Percentiles rank a stretch among this genome's conserved stretches.
These are phyloP conservation scores for Podospora fimiseda DNA, from an alignment of 495 filamentous ascomycete species.

Conservation along the genomic window DNA sequence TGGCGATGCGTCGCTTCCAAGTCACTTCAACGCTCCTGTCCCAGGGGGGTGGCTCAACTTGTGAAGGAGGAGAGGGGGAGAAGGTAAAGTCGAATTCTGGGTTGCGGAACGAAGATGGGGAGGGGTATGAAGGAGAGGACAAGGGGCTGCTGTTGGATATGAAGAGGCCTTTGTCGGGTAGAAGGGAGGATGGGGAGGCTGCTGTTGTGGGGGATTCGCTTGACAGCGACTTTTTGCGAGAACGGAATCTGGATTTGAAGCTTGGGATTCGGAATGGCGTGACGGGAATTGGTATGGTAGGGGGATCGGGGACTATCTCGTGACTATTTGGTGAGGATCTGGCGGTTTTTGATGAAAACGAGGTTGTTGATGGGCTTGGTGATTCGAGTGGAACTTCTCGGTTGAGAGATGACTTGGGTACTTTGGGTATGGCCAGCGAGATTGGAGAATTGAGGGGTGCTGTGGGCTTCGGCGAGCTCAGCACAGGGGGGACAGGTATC, in stretches of 20 bases:
- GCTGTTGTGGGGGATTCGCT: background rate
- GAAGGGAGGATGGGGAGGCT: background rate
- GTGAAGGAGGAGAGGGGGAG: background rate
- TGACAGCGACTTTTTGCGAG: background rate
- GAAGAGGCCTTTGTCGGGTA: background rate
- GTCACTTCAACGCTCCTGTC: constrained; percentile 26
- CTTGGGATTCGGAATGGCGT: background rate
- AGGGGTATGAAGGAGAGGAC: background rate
- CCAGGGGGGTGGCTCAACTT: constrained; percentile 19
- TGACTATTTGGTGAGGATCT: background rate
- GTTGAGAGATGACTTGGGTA: too few species aligned
- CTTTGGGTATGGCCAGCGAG: too few species aligned
- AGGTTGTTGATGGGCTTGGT: too few species aligned
- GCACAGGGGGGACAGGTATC: too few species aligned
- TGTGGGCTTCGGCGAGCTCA: too few species aligned
- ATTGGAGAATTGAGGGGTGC: too few species aligned
- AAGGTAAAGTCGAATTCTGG: background rate
- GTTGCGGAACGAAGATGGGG: background rate
- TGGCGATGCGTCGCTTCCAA: constrained; percentile 11
- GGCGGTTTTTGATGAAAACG: background rate
- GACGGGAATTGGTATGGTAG: background rate
- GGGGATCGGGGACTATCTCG: background rate
- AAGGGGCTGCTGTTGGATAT: background rate
- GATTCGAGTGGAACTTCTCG: too few species aligned
- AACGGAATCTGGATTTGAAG: background rate